These are phyloP conservation scores for Paramecium pentaurelia DNA, from an alignment of 73 alveolate genomes.

Conservation along the genomic window DNA sequence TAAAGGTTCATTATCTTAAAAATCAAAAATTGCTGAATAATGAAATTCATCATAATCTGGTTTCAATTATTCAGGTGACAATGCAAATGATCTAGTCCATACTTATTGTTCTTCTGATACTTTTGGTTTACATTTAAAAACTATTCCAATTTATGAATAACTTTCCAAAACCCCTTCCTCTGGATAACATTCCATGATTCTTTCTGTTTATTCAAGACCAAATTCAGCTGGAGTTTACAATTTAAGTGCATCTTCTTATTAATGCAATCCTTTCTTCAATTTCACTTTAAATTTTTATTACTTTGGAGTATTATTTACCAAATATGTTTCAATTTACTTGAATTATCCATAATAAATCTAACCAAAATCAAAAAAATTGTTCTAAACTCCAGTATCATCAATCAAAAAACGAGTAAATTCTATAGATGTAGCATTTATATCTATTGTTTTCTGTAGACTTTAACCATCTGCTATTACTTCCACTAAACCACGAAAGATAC, in stretches of 20 bases:
- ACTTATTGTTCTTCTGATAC: conserved; percentile 61
- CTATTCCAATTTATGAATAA: conserved; percentile 85
- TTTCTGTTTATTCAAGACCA: conserved; percentile 92
- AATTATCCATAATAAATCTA: conserved; percentile 93
- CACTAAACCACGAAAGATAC: conserved; percentile 88
- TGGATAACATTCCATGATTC: conserved; percentile 95
- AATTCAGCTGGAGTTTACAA: conserved; percentile 90
- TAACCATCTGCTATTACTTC: conserved; percentile 93
- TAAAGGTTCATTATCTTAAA: conserved; percentile 82
- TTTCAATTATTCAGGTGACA: conserved; percentile 65
- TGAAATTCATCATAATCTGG: conserved; percentile 76
- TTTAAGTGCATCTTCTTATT: conserved; percentile 82
- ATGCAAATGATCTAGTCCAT: conserved; percentile 62
- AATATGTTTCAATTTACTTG: conserved; percentile 87
- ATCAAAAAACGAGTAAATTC: conserved; percentile 74
- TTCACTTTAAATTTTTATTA: conserved; percentile 80
- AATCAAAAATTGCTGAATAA: conserved; percentile 73
- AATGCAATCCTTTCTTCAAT: conserved; percentile 85
- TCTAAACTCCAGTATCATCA: conserved; percentile 88
- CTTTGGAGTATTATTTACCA: conserved; percentile 97
- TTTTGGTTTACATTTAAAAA: conserved; percentile 82
- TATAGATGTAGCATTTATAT: conserved; percentile 95
- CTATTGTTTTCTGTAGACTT: conserved; percentile 90
- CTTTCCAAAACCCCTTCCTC: conserved; percentile 90
- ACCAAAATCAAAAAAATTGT: conserved; percentile 93